phyloP scores from a whole-genome alignment of 2,329 filamentous ascomycete species.

The Hypomyces perniciosus region DNA sequence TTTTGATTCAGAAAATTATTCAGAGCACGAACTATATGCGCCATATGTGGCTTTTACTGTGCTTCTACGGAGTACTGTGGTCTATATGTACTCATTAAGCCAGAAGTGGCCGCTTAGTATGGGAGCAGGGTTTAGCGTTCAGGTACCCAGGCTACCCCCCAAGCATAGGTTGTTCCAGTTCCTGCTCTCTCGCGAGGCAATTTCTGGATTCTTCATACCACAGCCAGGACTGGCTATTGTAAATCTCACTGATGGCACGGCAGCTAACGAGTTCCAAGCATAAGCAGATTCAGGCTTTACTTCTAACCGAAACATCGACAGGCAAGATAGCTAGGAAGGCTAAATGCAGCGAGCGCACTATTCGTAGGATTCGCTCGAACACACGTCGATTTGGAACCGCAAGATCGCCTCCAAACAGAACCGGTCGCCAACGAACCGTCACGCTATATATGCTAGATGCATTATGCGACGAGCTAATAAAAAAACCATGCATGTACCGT shows the following conservation, averaged over 20 bases:
- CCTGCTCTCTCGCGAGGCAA: too few relatives aligned
- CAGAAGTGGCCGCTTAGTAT: too few relatives aligned
- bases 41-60: too few relatives aligned
- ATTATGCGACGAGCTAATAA: background rate
- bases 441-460: background rate
- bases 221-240: background rate
- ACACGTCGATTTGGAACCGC: background rate
- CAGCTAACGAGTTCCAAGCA: background rate
- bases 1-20: too few relatives aligned
- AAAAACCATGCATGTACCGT: background rate
- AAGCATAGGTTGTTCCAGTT: too few relatives aligned
- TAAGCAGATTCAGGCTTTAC: background rate
- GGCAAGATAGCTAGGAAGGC: background rate
- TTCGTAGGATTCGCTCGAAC: slow-evolving; percentile 1
- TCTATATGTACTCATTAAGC: too few relatives aligned
- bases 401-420: background rate
- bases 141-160: too few relatives aligned
- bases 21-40: too few relatives aligned
- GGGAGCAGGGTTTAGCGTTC: too few relatives aligned
- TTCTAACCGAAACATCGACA: background rate
- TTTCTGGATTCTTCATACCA: slow-evolving; percentile 1
- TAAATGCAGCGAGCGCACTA: background rate
- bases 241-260: background rate
- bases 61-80: too few relatives aligned
- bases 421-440: background rate